Evolutionary conservation across 495 filamentous ascomycete genomes (phyloP).

Genomic region (Podospora tetraspora): DNA sequence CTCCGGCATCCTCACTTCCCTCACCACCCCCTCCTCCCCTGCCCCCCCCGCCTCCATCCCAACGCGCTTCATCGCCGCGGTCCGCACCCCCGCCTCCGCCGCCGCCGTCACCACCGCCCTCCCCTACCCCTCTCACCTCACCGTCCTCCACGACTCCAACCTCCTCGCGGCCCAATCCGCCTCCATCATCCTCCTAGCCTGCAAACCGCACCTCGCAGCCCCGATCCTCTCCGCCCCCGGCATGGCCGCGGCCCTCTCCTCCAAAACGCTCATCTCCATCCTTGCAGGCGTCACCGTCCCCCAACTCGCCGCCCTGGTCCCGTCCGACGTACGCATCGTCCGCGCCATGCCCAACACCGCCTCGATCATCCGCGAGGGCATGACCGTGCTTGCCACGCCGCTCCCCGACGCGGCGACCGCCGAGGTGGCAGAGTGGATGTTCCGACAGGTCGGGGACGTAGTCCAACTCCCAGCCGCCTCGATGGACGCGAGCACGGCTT

Average conservation of each 20-base stretch:
- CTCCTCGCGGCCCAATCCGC: conserved; percentile 51
- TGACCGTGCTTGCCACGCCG: conserved; percentile 71
- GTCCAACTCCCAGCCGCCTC: conserved; percentile 55
- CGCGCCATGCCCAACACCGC: conserved; percentile 77
- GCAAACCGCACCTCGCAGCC: conserved; percentile 70
- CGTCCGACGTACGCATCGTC: conserved; percentile 49
- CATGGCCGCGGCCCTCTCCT: conserved; percentile 62
- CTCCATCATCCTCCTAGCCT: conserved; percentile 65
- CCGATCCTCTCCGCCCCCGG: conserved; percentile 59
- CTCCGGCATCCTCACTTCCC: conserved; percentile 67
- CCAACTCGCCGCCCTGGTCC: conserved; percentile 58
- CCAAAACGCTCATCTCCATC: conserved; percentile 80
- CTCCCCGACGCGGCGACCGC: conserved; percentile 47
- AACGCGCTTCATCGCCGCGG: conserved; percentile 69
- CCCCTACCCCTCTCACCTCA: conserved; percentile 39
- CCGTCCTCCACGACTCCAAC: conserved; percentile 52
- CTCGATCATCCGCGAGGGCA: conserved; percentile 63
- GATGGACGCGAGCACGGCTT: conserved; percentile 71
- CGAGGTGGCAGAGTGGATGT: conserved; percentile 69
- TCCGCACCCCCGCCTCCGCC: conserved; percentile 57
- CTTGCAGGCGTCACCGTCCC: conserved; percentile 70
- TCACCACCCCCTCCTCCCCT: conserved; percentile 41
- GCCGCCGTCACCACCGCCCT: conserved; percentile 58
- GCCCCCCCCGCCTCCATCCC: conserved; percentile 50
- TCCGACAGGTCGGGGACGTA: conserved; percentile 63